Conservation (phyloP, 257 asterid species). For the Forsythia suspensa region DNA sequence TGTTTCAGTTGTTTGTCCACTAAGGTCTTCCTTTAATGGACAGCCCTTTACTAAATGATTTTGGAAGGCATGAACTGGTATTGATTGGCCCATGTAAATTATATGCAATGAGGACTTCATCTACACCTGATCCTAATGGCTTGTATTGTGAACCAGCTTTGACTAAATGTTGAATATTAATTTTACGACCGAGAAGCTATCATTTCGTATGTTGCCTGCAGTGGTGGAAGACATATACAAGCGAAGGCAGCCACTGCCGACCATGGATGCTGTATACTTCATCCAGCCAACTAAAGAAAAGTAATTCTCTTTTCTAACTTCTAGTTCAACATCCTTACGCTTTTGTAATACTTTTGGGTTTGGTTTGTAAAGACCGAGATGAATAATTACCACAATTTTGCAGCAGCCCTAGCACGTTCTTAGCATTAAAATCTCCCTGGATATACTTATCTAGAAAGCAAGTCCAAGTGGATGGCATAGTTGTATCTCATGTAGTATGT, state of each 20-base stretch:
- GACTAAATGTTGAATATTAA: not conserved
- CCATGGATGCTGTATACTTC: constrained; percentile 96
- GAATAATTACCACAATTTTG: not conserved
- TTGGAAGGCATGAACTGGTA: constrained; percentile 9
- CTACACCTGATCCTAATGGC: constrained; percentile 15
- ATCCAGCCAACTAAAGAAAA: constrained; percentile 95
- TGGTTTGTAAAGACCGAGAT: not conserved
- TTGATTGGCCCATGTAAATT: not conserved
- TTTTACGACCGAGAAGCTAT: constrained; percentile 28
- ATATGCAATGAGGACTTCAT: not conserved
- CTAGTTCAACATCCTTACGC: not conserved
- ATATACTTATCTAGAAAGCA: not conserved
- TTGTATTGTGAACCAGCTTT: constrained; percentile 14
- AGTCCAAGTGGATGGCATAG: not conserved
- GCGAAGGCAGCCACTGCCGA: constrained; percentile 92
- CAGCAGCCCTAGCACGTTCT: not conserved
- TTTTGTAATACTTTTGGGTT: constrained; percentile 3
- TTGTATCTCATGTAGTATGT: not conserved
- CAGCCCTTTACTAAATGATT: not conserved
- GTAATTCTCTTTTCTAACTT: constrained; percentile 38
- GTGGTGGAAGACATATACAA: constrained; percentile 99
- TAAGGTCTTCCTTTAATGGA: not conserved
- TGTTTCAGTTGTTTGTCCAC: constrained; percentile 12
- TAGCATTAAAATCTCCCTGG: not conserved
- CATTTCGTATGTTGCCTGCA: constrained; percentile 45